Base-by-base conservation (phyloP, 208 protist genomes). In the Leishmania braziliensis region DNA sequence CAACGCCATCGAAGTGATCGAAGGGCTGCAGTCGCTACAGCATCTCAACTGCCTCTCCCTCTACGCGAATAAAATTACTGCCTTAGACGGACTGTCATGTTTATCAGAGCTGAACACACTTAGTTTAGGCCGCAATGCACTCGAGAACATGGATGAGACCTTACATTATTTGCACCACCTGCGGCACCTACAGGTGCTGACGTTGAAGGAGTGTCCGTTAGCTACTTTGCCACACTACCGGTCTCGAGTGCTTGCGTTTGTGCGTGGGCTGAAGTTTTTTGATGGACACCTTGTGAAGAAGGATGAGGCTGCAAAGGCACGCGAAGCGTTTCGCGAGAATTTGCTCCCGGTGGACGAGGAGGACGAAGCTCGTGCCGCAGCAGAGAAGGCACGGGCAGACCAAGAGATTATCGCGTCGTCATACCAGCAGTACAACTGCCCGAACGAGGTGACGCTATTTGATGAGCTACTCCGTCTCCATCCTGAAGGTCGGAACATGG, bases 1-100 rank as follows among this genome's bases (percentile, higher is more conserved):
- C 86, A 99, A 99, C 88, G 86, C 94, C 48, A 99, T 99, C 71
- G 88, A 87, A 43, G 84, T 89, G 51, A 99, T 99, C 29, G 95
- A 96, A 36, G 93, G 95, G 8, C 87, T 99, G 18, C 88, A 97
- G 23, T 66, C 63, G 16, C 86, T 99, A 18, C 86, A 80, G 14
- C 91, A 98, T 18, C 89, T 99, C 53, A 94, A 93, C 50, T 95
- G 96, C 53, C 76, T 99, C 39, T 97, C 94, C 43, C 87, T 99
- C 36, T 97, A 93, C 81, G 81, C 90, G 33, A 99, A 99, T 83
- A 84, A 95, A 43, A 96, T 99, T 39, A 75, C 81, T 5, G 75
- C 78, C 0, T 54, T 99, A 20, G 81, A 91, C 26, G 93, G 93
- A 0, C 50, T 99, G 43, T 90, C 96, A 20, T 70, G 68, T 20